Base-by-base conservation (phyloP, 1,139 yeast genomes). In the Candida smagusa region DNA sequence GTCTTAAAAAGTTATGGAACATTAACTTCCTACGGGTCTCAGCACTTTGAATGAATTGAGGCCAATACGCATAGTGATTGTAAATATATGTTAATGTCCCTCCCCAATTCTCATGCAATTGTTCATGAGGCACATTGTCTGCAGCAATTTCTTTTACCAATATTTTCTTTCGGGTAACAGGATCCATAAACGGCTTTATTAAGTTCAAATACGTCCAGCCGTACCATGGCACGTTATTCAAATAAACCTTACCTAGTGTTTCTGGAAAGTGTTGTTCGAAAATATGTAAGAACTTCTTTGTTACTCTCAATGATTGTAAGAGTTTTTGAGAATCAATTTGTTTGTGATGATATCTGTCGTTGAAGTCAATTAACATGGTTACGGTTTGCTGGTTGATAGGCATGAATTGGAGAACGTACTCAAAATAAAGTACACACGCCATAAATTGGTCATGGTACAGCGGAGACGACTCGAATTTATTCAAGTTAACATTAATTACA, bases 261-360 rank as follows among this genome's bases (percentile, higher is more conserved):
- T 37, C 40, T 2, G 40, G 40, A 32, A 30, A 37, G 30, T 37
- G 37, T 12, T 27, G 32, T 19, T 37, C 40, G 16, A 37, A 37
- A 23, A 28, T 32, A 23, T 26, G 22, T 9, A 37, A 19, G 9
- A 37, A 32, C 16, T 34, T 33, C 28, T 28, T 37, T 6, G 35
- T 22, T 12, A 37, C 12, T 6, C 33, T 31, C 9, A 37, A 29
- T n/a, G 35, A 33, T 8, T 25, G 32, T 21, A 37, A 11, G 9
- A 34, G 25, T 28, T 34, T 37, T 22, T 27, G 28, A 22, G 34
- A 16, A 30, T 37, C 40, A 12, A 37, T 34, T 19, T 31, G 35
- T 21, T 31, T 29, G 24, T 32, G 30, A 21, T 37, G 37, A 31
- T 28, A 37, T 23, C 26, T 25, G 25, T 33, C 40, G 29, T 37